Conservation (phyloP, 2,329 filamentous ascomycete species). For the Colletotrichum gigasporum region DNA sequence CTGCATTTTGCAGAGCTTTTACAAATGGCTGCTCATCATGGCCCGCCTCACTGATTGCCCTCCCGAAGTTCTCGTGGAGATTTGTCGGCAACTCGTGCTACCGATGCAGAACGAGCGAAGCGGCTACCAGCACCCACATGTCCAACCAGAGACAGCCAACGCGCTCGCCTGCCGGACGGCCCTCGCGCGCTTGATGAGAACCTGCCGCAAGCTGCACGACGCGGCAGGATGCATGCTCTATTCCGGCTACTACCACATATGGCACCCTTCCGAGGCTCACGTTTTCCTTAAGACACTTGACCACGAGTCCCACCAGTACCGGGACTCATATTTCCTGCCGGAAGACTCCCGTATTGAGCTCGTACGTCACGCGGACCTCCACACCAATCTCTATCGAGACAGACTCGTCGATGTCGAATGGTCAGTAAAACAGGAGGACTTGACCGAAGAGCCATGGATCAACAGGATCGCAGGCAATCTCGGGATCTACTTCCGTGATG, state of each 20-base stretch:
- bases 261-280: neutral
- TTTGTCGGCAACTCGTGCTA: neutral
- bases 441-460: neutral
- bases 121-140: neutral
- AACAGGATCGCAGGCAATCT: neutral
- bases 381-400: neutral
- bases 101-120: neutral
- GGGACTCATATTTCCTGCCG: neutral
- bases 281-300: neutral
- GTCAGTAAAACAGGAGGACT: neutral
- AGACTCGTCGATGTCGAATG: neutral
- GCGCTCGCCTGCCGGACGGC: neutral
- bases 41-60: neutral
- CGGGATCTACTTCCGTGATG: neutral
- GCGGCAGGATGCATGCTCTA: slow-evolving; percentile 9
- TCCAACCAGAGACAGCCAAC: neutral
- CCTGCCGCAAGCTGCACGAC: slow-evolving; percentile 6
- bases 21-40: neutral
- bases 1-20: too few relatives aligned
- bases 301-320: neutral
- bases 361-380: neutral
- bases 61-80: slow-evolving; percentile 1
- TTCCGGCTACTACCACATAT: neutral
- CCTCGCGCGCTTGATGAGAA: slow-evolving; percentile 7
- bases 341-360: neutral